Evolutionary conservation across 176 grass and related monocot species (phyloP).

Genomic region (Cenchrus purpureus): DNA sequence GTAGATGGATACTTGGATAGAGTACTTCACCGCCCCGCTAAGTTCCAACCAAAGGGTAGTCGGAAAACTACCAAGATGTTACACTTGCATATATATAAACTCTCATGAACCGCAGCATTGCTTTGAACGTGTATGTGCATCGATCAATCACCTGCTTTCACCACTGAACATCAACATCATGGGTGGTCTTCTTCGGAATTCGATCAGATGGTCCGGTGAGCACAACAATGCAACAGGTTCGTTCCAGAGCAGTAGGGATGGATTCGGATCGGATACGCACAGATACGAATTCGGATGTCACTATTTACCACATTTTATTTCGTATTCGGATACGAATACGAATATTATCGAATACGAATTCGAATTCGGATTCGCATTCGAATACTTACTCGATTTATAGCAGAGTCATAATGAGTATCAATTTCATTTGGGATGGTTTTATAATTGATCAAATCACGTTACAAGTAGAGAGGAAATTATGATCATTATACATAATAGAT

Average conservation of each 20-base stretch:
- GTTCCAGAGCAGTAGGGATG: not conserved
- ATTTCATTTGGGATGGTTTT: no score
- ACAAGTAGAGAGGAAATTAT: no score
- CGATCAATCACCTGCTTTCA: not conserved
- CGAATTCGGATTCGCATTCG: no score
- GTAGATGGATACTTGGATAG: not conserved
- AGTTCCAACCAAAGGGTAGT: not conserved
- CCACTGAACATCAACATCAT: not conserved
- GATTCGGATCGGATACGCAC: no score
- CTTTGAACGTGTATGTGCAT: slow-evolving; percentile 35
- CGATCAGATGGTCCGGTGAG: not conserved
- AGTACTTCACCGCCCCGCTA: not conserved
- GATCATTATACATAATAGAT: no score
- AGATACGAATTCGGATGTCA: no score
- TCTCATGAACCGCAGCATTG: slow-evolving; percentile 22
- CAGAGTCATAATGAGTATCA: no score
- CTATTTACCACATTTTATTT: no score
- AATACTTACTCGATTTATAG: no score
- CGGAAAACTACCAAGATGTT: not conserved
- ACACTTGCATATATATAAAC: not conserved
- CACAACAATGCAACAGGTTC: not conserved
- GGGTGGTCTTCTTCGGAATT: not conserved
- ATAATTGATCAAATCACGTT: no score
- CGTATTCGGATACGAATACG: no score
- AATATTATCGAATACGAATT: no score